Base-by-base conservation (phyloP, 805 yeast species). In the Myxozyma monticola region DNA sequence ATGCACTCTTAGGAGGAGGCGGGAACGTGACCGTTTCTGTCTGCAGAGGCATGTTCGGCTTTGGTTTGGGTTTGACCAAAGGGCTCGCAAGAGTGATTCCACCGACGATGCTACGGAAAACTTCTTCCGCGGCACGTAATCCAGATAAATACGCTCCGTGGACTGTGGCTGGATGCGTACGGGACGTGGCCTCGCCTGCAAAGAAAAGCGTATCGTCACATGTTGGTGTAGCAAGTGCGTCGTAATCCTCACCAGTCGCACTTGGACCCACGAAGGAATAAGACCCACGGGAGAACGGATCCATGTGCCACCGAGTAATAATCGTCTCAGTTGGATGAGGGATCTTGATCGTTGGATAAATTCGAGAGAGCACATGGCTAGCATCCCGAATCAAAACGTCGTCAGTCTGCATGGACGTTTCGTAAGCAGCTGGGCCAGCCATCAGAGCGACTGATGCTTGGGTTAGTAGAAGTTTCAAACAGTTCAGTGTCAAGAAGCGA, bases 201-300 rank as follows among this genome's bases (percentile, higher is more conserved):
- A 72, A 72, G 45, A 65, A 70, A 30, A 72, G 54, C 18, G 67
- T 61, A 24, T 65, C 60, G 34, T 62, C 65, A 18, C 43, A 40
- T 1, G 70, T 66, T 1, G 75, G 73, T 17, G 70, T 58, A 1
- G 74, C 74, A 35, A 72, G 57, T 9, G 63, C 48, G 39, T 71
- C 75, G 48, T 69, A 73, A 48, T 72, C 76, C 0, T 67, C 72
- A 2, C 69, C 71, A 1, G 72, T 68, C n/a, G 73, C 75, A 22
- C 70, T 73, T 8, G 62, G 60, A 2, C 75, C 76, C 12, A 71
- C 71, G 48, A 70, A 71, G 9, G 75, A 71, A 66, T 88, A 91
- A 0, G 96, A 81, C 2, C 98, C 98, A 48, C 85, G 69, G 2
- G 87, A 76, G 62, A 75, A 87, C 0, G 88, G 88, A 59, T 90